Base-by-base conservation (phyloP, 208 protist genomes). In the Vickermania ingenoplastis region DNA sequence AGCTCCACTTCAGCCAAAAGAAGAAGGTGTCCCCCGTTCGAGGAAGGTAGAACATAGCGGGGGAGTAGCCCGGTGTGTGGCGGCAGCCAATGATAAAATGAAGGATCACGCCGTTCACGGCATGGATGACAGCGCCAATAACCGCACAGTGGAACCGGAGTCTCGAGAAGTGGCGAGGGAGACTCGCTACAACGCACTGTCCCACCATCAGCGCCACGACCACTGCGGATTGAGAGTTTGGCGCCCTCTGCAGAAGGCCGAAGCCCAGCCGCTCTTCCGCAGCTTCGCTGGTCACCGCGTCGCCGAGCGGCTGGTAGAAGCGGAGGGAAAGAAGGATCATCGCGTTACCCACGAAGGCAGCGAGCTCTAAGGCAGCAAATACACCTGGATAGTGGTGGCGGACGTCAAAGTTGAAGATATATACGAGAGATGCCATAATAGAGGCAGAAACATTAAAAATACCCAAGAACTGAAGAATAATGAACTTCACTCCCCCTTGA, bases 401-500 rank as follows among this genome's bases (percentile, higher is more conserved):
- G 28, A 45, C 36, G 13, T 77, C 62, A 51, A 79, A 79, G 13
- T 70, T 41, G 2, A 61, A 52, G 25, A 74, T 30, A 54, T 88
- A 81, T 1, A 64, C 36, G 30, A 58, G 23, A 3, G 60, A 59
- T 13, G 67, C 14, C 4, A 76, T 52, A 41, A 82, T 56, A 3
- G 67, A 59, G 13, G 63, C 21, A 4, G 61, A 53, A 3, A 89
- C 41, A 25, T 59, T 66, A 13, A 67, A 62, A 49, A 83, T 67
- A n/a, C 85, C 85, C 57, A 83, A 67, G 54, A 65, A 59, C 66
- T 94, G 87, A n/a, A 91, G 24, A 11, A 73, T 57, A n/a, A 94
- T 79, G 52, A 89, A 94, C 30, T 57, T 54, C 5, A 73, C 63
- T 13, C 87, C 87, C 1, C 87, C 87, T 28, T 57, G 59, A 54